phyloP scores from a whole-genome alignment of 257 asterid species.

The Nicotiana tabacum region DNA sequence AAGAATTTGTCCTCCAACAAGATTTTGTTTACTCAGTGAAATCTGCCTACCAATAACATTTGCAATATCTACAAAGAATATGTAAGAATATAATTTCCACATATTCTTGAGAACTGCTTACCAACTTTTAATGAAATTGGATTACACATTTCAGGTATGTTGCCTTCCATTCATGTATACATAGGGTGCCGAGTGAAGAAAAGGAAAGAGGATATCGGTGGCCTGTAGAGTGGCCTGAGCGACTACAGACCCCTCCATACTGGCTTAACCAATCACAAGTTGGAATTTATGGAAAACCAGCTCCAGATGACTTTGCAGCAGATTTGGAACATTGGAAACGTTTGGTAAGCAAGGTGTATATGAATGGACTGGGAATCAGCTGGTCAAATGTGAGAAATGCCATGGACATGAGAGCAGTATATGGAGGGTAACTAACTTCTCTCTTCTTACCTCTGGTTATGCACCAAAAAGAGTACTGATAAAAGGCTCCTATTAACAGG shows the following conservation, averaged over 20 bases:
- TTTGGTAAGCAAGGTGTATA: conserved; percentile 49
- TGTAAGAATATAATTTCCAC: not conserved
- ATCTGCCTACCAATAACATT: not conserved
- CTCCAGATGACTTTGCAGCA: conserved; percentile 68
- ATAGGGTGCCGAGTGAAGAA: conserved; percentile 45
- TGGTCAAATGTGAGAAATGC: conserved; percentile 73
- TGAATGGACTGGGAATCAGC: conserved; percentile 60
- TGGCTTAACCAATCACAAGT: conserved; percentile 66
- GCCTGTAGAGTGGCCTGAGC: conserved; percentile 92
- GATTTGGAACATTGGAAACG: conserved; percentile 70
- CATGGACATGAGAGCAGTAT: conserved; percentile 93
- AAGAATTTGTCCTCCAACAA: not conserved
- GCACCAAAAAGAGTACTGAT: not conserved
- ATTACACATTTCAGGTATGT: conserved; percentile 52
- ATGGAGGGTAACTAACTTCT: conserved; percentile 63
- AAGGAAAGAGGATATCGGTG: conserved; percentile 73
- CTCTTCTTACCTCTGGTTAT: conserved; percentile 5
- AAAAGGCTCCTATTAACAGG: conserved; percentile 33
- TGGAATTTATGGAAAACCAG: conserved; percentile 79
- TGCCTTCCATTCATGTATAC: conserved; percentile 81
- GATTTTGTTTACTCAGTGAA: not conserved
- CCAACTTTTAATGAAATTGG: not conserved
- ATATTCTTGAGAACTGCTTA: not conserved
- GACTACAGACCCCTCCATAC: conserved; percentile 58
- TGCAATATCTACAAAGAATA: not conserved